Percentiles rank a stretch among this genome's conserved stretches.
Conservation (phyloP, 2,329 filamentous ascomycete species). For the Aspergillus carbonarius region DNA sequence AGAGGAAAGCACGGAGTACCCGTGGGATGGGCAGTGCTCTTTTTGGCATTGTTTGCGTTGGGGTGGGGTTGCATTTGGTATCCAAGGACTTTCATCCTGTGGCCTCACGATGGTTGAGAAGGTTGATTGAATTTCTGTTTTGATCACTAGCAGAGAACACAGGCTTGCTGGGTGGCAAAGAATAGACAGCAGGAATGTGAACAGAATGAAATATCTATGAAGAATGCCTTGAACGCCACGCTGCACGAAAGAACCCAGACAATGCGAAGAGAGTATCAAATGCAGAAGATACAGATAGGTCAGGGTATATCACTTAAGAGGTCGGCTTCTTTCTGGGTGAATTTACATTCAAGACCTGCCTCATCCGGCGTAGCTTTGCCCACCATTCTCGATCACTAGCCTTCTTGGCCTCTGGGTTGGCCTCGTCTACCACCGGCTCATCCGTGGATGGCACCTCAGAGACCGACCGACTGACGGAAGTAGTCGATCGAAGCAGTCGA, state of each 20-base stretch:
- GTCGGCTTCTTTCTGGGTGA: constrained; percentile 47
- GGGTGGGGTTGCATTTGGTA: neutral
- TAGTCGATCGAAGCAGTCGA: constrained; percentile 28
- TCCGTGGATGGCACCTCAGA: constrained; percentile 24
- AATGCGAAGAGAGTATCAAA: neutral
- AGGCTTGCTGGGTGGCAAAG: neutral
- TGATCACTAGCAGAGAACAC: neutral
- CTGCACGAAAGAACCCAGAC: constrained; percentile 5
- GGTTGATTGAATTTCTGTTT: neutral
- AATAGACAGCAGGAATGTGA: constrained; percentile 1
- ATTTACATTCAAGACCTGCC: constrained; percentile 69
- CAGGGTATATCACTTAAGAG: constrained; percentile 4
- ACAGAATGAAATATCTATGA: neutral
- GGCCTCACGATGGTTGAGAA: neutral
- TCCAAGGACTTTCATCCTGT: neutral
- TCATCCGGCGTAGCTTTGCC: constrained; percentile 68
- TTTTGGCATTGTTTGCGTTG: neutral
- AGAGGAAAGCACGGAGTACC: neutral
- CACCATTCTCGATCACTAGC: constrained; percentile 71
- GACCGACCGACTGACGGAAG: constrained; percentile 31
- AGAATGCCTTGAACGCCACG: constrained; percentile 18
- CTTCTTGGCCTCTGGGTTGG: constrained; percentile 47
- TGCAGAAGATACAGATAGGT: neutral
- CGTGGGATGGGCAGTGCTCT: neutral
- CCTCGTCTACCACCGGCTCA: constrained; percentile 31